Conservation (phyloP, 2,329 filamentous ascomycete genomes). For the Cladosporium phlei region DNA sequence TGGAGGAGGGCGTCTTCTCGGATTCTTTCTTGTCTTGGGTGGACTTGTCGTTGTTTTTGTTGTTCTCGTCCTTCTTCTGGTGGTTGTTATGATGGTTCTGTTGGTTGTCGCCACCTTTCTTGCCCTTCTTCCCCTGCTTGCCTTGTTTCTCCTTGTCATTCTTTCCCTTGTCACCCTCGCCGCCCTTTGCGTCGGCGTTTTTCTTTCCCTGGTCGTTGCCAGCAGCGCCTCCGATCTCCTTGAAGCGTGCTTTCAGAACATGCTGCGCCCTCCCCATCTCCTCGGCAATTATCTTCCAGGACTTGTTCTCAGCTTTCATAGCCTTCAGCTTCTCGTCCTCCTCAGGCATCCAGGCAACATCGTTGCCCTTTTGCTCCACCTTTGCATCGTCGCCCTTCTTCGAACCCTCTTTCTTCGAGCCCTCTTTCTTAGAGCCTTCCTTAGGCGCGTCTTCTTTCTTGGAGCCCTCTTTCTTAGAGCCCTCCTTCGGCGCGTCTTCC, state of each 20-base stretch:
- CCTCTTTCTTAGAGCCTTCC: neutral
- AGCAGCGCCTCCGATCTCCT: constrained; percentile 32
- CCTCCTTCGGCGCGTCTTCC: neutral
- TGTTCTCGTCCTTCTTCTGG: constrained; percentile 6
- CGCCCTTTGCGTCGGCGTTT: constrained; percentile 14
- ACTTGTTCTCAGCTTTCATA: constrained; percentile 29
- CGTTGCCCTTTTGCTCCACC: neutral
- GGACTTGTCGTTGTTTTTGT: constrained; percentile 21
- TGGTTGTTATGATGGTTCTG: constrained; percentile 4
- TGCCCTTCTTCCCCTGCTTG: constrained; percentile 16
- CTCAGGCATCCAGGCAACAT: constrained; percentile 30
- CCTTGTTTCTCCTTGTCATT: constrained; percentile 15
- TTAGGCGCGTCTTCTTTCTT: neutral
- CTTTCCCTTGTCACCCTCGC: constrained; percentile 15
- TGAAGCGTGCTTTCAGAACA: constrained; percentile 28
- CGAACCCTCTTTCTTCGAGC: neutral
- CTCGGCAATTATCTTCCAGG: constrained; percentile 31
- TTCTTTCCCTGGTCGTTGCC: constrained; percentile 16
- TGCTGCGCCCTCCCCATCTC: constrained; percentile 28
- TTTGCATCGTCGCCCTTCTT: neutral
- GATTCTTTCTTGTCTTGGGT: constrained; percentile 11
- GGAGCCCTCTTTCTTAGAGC: neutral
- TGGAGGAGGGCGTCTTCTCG: constrained; percentile 17
- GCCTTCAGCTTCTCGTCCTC: constrained; percentile 39
- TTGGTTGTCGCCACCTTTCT: constrained; percentile 5